These are phyloP conservation scores for Misopates orontium DNA, from an alignment of 257 asterid genomes.

Conservation along the genomic window DNA sequence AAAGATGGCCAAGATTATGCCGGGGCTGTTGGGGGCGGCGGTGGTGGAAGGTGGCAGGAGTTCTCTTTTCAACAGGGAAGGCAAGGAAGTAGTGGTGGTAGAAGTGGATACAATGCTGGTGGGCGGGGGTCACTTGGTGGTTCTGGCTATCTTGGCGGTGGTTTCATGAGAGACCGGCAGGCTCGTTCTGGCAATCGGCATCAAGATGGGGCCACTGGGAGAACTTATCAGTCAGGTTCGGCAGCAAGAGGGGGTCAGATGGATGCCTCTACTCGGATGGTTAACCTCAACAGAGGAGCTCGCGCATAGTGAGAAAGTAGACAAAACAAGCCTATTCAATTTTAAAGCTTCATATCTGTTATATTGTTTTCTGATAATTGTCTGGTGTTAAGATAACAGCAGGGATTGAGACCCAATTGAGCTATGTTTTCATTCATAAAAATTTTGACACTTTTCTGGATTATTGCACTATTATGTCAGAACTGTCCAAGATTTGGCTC, in stretches of 20 bases:
- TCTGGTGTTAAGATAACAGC: conserved; percentile 5
- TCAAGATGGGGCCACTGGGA: conserved; percentile 45
- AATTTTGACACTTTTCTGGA: conserved; percentile 4
- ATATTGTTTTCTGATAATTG: conserved; percentile 5
- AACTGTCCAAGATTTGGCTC: neutral
- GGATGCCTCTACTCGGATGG: conserved; percentile 76
- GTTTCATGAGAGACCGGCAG: conserved; percentile 50
- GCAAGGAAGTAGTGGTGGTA: conserved; percentile 61
- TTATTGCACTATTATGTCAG: neutral
- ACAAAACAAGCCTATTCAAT: neutral
- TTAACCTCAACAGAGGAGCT: conserved; percentile 74
- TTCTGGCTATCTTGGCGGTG: conserved; percentile 34
- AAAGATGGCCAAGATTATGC: conserved; percentile 90
- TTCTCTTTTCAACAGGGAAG: conserved; percentile 70
- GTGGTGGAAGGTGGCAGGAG: conserved; percentile 75
- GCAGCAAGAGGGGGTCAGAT: conserved; percentile 54
- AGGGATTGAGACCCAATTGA: neutral
- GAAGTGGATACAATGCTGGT: conserved; percentile 45
- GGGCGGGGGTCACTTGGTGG: conserved; percentile 47
- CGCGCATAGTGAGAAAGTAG: conserved; percentile 37
- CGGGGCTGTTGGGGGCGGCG: conserved; percentile 53
- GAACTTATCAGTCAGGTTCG: conserved; percentile 51
- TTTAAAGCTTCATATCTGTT: neutral
- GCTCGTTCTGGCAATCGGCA: conserved; percentile 49
- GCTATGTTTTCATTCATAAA: conserved; percentile 18